Evolutionary conservation across 2,329 filamentous ascomycete species (phyloP).

Genomic region (Lasiodiplodia hormozganensis): DNA sequence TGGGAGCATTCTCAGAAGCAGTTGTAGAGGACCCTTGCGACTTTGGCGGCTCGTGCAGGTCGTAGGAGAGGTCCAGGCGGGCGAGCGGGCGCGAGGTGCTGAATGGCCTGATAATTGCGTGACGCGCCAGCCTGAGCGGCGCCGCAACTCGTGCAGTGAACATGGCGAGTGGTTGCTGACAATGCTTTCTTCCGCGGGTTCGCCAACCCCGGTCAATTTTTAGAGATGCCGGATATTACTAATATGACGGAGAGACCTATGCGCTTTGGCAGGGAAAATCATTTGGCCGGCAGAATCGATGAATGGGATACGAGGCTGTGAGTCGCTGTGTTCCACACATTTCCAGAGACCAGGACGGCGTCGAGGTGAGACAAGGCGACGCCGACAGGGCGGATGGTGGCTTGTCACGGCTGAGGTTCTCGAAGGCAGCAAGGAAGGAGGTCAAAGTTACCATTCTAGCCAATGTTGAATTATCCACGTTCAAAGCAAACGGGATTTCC

Average conservation of each 20-base stretch:
- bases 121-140: slow-evolving; percentile 15
- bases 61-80: slow-evolving; percentile 62
- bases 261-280: slow-evolving; percentile 7
- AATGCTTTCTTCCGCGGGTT: background rate
- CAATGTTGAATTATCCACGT: slow-evolving; percentile 17
- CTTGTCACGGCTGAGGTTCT: background rate
- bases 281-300: slow-evolving; percentile 12
- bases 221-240: slow-evolving; percentile 13
- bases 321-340: background rate
- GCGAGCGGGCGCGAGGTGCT: slow-evolving; percentile 25
- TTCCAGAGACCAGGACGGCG: slow-evolving; percentile 6
- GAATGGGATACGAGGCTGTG: slow-evolving; percentile 6
- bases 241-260: slow-evolving; percentile 4
- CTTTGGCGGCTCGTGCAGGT: slow-evolving; percentile 67
- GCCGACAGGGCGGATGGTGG: background rate
- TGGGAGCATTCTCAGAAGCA: slow-evolving; percentile 59
- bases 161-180: slow-evolving; percentile 18
- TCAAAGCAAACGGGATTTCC: background rate
- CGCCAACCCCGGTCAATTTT: slow-evolving; percentile 9
- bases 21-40: slow-evolving; percentile 39
- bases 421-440: background rate
- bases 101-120: slow-evolving; percentile 13
- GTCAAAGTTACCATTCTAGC: background rate
- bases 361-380: slow-evolving; percentile 7
- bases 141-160: slow-evolving; percentile 16